Evolutionary conservation across 208 protist genomes (phyloP).

Genomic region (Leishmania turanica): DNA sequence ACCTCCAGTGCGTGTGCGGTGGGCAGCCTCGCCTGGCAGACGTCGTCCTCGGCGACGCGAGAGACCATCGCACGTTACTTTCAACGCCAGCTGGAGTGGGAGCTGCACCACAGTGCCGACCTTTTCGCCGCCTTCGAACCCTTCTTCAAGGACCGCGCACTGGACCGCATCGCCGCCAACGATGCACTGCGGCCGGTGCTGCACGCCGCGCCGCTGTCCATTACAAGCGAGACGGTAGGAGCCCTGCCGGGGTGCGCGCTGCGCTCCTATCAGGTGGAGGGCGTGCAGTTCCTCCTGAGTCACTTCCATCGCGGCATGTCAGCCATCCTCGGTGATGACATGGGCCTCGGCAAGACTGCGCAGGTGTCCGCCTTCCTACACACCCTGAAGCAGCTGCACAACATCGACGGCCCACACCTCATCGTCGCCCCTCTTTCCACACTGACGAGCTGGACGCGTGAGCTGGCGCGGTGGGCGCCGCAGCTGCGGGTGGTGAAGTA

Average conservation of each 20-base stretch:
- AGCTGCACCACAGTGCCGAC: conserved; percentile 43
- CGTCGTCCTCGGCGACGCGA: conserved; percentile 36
- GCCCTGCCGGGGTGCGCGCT: conserved; percentile 62
- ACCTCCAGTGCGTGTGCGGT: conserved; percentile 27
- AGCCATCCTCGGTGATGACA: conserved; percentile 96
- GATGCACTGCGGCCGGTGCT: conserved; percentile 39
- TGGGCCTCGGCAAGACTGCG: conserved; percentile 99
- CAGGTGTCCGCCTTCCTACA: conserved; percentile 94
- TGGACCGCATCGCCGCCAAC: conserved; percentile 44
- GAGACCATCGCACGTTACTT: conserved; percentile 51
- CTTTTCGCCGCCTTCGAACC: conserved; percentile 69
- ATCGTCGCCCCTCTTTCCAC: conserved; percentile 96
- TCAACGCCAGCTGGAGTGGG: conserved; percentile 68
- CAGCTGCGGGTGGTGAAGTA: conserved; percentile 93
- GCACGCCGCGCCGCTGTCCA: conserved; percentile 23
- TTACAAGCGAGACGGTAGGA: conserved; percentile 28
- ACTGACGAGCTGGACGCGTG: conserved; percentile 93
- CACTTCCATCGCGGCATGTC: conserved; percentile 88
- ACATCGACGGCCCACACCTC: conserved; percentile 94
- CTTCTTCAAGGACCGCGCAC: conserved; percentile 67
- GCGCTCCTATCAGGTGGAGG: conserved; percentile 96
- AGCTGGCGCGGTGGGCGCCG: conserved; percentile 90
- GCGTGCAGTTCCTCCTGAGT: conserved; percentile 95
- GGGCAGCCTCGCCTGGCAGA: conserved; percentile 53
- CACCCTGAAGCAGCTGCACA: conserved; percentile 61